Percentiles rank a stretch among this genome's conserved stretches.
These are phyloP conservation scores for Ophiostoma sp. DNA, from an alignment of 2,329 filamentous ascomycete species.

Conservation along the genomic window DNA sequence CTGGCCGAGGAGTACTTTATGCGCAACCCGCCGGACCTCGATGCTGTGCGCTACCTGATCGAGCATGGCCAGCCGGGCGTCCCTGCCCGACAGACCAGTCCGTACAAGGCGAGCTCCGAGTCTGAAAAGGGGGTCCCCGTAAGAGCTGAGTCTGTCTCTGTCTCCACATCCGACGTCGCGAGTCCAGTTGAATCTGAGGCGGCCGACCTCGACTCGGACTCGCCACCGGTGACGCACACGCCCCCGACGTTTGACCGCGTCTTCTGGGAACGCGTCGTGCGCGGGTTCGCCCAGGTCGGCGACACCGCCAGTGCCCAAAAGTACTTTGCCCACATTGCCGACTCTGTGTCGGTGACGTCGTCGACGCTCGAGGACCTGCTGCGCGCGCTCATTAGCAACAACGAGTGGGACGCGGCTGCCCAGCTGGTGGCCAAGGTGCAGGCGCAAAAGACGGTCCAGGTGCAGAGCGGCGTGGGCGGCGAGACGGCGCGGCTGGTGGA, in stretches of 20 bases:
- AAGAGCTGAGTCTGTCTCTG: neutral
- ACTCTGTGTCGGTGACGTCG: conserved; percentile 44
- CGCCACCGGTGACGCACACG: neutral
- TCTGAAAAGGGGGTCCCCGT: neutral
- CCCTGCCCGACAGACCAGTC: neutral
- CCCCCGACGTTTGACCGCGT: conserved; percentile 51
- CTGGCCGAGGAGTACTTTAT: conserved; percentile 68
- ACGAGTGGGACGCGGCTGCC: conserved; percentile 32
- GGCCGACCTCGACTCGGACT: neutral
- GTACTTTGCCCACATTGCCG: conserved; percentile 49
- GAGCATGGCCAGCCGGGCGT: conserved; percentile 43
- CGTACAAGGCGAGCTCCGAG: neutral
- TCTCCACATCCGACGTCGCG: neutral
- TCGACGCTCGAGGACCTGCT: conserved; percentile 48
- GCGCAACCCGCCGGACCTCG: conserved; percentile 57
- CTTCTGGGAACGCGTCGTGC: conserved; percentile 70
- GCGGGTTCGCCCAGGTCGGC: conserved; percentile 61
- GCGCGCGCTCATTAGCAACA: conserved; percentile 32
- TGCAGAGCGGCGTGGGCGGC: conserved; percentile 29
- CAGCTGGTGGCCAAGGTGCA: conserved; percentile 34
- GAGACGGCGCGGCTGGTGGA: conserved; percentile 24
- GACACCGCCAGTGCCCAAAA: conserved; percentile 51
- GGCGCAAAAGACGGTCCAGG: conserved; percentile 31
- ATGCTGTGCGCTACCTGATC: conserved; percentile 61
- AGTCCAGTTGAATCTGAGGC: neutral